A percentile compares a stretch with the other conserved stretches of the same genome.
These are phyloP conservation scores for Geotrichum candidum DNA, from an alignment of 1,139 yeast species.

Conservation along the genomic window DNA sequence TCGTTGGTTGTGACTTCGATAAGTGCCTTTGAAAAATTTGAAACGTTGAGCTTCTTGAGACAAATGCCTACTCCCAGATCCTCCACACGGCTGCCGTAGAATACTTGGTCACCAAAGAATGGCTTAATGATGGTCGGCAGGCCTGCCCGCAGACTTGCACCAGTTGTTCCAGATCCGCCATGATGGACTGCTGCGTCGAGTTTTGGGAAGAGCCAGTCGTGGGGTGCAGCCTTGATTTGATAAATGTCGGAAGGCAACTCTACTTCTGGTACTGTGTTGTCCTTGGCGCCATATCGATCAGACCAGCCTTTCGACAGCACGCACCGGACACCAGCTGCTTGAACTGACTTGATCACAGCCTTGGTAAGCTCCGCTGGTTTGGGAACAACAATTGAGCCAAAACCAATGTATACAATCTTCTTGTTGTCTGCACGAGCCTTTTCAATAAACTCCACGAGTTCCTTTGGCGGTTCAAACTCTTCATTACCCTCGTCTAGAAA, in stretches of 20 bases:
- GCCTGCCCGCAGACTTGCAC: constrained; percentile 82
- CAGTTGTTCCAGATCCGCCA: constrained; percentile 97
- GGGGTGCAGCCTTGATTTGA: constrained; percentile 75
- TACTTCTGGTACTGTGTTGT: constrained; percentile 37
- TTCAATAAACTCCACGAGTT: constrained; percentile 55
- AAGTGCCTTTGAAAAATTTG: constrained; percentile 59
- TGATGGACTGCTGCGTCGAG: constrained; percentile 95
- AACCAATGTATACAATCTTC: constrained; percentile 83
- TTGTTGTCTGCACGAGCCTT: constrained; percentile 55
- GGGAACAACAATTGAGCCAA: constrained; percentile 89
- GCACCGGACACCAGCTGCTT: constrained; percentile 75
- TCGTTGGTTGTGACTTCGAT: constrained; percentile 60
- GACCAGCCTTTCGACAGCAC: constrained; percentile 95
- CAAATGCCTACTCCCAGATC: constrained; percentile 85
- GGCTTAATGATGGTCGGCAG: constrained; percentile 88
- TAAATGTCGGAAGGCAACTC: constrained; percentile 62
- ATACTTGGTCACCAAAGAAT: constrained; percentile 93
- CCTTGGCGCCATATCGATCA: constrained; percentile 48
- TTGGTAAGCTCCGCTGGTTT: constrained; percentile 72
- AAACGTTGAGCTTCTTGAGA: constrained; percentile 59
- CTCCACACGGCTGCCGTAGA: constrained; percentile 80
- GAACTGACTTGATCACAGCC: constrained; percentile 73
- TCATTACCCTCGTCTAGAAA: constrained; percentile 63
- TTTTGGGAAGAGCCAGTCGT: constrained; percentile 87
- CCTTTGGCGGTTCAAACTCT: constrained; percentile 57